Conservation (phyloP, 2,329 filamentous ascomycete species). For the Neofusicoccum kwambonambiense region DNA sequence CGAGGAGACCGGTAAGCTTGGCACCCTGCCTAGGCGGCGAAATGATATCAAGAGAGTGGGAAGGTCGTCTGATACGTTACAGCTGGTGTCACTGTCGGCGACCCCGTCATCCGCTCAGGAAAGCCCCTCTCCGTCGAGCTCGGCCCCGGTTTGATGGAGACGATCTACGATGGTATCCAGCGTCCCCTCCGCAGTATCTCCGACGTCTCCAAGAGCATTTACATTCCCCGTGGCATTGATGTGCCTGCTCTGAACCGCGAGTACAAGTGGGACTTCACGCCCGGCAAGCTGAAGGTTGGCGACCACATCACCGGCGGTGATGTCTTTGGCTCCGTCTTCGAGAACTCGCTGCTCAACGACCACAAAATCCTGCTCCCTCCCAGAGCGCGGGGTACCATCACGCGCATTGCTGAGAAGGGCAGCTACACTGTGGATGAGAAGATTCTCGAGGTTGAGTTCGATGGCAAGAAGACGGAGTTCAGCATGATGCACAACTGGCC, state of each 20-base stretch:
- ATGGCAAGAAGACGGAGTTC: conserved; percentile 90
- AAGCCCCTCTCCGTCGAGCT: conserved; percentile 98
- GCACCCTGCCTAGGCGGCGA: neutral
- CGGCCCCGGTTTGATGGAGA: conserved; percentile 94
- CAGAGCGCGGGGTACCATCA: conserved; percentile 86
- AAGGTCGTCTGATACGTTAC: conserved; percentile 19
- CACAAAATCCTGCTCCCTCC: conserved; percentile 94
- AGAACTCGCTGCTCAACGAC: conserved; percentile 91
- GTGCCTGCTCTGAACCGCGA: conserved; percentile 83
- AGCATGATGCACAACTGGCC: conserved; percentile 99
- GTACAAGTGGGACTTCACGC: conserved; percentile 96
- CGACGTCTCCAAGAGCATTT: conserved; percentile 78
- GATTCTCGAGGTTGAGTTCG: conserved; percentile 93
- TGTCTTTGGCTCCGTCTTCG: conserved; percentile 89
- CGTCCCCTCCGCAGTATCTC: conserved; percentile 86
- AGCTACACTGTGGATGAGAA: conserved; percentile 93
- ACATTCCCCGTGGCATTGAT: conserved; percentile 92
- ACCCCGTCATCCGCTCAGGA: conserved; percentile 84
- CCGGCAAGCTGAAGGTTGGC: conserved; percentile 80
- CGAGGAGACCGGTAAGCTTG: conserved; percentile 83
- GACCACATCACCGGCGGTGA: conserved; percentile 97
- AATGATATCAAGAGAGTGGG: neutral
- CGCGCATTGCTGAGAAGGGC: conserved; percentile 82
- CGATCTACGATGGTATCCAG: conserved; percentile 99
- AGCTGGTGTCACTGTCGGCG: conserved; percentile 95